Evolutionary conservation across 441 rosid species (phyloP).

Genomic region (Metrosideros polymorpha): DNA sequence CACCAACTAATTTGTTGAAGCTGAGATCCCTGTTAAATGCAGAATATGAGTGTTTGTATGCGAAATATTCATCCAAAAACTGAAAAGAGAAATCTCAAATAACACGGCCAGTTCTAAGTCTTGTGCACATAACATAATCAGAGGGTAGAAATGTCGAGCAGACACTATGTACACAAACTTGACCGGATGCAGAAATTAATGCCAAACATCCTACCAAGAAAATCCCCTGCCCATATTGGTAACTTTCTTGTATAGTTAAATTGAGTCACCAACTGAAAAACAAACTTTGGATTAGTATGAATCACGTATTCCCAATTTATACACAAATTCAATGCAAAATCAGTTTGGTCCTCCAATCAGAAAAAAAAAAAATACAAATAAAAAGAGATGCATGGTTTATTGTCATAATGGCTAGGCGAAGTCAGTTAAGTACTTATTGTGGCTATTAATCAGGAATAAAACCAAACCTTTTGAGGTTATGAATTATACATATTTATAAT

Average conservation of each 20-base stretch:
- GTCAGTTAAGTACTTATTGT: not conserved
- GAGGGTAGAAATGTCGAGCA: not conserved
- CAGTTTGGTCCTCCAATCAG: not conserved
- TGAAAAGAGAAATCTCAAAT: not conserved
- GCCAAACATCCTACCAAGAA: not conserved
- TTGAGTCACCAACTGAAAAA: not conserved
- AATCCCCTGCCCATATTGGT: not conserved
- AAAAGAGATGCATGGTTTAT: not conserved
- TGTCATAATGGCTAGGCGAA: not conserved
- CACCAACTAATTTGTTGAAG: slow-evolving; percentile 62
- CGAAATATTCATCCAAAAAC: not conserved
- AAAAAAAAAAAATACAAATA: not conserved
- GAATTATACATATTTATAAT: not conserved
- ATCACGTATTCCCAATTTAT: not conserved
- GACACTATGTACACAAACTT: not conserved
- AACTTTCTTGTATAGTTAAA: not conserved
- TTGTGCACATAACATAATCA: not conserved
- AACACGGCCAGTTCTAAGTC: not conserved
- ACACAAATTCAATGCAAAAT: not conserved
- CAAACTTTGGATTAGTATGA: not conserved
- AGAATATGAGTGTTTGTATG: not conserved
- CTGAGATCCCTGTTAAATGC: slow-evolving; percentile 64
- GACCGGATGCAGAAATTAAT: not conserved
- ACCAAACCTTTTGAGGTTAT: not conserved
- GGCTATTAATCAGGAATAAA: not conserved